Conservation (phyloP, 768 basidiomycete species). For the Chalciporus sphaerocephalus region DNA sequence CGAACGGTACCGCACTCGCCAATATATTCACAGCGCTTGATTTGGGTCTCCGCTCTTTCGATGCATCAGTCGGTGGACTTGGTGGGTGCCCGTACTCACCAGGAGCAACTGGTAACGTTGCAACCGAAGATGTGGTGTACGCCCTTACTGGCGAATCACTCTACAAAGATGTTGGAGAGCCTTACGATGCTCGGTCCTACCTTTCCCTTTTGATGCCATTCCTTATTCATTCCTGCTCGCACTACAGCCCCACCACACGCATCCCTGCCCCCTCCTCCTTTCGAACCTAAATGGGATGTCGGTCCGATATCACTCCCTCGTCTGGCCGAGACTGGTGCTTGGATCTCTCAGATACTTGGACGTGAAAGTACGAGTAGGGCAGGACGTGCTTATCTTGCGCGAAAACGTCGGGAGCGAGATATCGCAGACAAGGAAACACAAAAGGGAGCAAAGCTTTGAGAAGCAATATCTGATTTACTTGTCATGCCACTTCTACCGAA, state of each 20-base stretch:
- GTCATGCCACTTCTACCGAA: too few relatives aligned
- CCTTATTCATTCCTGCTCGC: neutral
- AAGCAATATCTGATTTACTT: too few relatives aligned
- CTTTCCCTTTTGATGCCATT: neutral
- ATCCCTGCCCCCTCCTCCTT: neutral
- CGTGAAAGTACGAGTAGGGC: conserved; percentile 72
- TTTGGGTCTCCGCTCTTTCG: conserved; percentile 77
- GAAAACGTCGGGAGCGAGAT: conserved; percentile 35
- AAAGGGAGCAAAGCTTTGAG: conserved; percentile 8
- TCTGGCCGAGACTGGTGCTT: conserved; percentile 73
- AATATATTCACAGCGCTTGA: conserved; percentile 71
- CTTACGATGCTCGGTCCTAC: conserved; percentile 16
- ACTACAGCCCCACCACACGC: neutral
- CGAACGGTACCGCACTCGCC: conserved; percentile 77
- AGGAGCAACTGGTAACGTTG: conserved; percentile 91
- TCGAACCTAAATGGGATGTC: conserved; percentile 24
- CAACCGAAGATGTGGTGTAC: conserved; percentile 89
- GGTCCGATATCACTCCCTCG: conserved; percentile 56
- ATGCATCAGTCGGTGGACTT: conserved; percentile 80
- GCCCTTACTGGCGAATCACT: conserved; percentile 62
- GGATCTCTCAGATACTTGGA: conserved; percentile 70
- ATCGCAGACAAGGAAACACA: conserved; percentile 13
- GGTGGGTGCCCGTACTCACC: conserved; percentile 97
- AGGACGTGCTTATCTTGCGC: conserved; percentile 64
- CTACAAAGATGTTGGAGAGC: conserved; percentile 45